Conservation (phyloP, 164 flowering plant genomes). For the Magnolia kwangsiensis region DNA sequence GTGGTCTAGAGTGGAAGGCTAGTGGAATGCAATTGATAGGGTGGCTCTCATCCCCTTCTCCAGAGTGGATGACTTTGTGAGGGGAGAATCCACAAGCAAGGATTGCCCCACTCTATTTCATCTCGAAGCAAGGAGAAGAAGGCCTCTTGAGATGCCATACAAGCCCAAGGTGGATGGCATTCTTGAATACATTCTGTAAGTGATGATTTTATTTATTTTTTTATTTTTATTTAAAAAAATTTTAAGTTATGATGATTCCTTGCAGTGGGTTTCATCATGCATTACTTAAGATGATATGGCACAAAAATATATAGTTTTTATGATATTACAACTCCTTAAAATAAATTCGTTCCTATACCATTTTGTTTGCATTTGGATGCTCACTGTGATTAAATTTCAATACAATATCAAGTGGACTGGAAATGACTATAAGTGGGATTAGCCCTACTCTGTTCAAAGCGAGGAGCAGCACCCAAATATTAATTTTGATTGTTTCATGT, state of each 20-base stretch:
- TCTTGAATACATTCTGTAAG: conserved; percentile 94
- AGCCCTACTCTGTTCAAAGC: no score
- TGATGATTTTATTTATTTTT: not conserved
- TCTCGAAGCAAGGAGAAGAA: conserved; percentile 85
- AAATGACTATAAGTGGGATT: no score
- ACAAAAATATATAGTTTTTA: not conserved
- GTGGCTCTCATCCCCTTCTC: conserved; percentile 85
- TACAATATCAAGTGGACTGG: no score
- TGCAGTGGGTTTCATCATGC: not conserved
- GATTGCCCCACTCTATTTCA: conserved; percentile 95
- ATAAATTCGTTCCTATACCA: no score
- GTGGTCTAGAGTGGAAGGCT: conserved; percentile 95
- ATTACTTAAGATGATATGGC: not conserved
- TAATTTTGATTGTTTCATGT: no score
- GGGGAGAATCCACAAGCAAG: conserved; percentile 78
- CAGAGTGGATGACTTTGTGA: conserved; percentile 89
- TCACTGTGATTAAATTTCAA: no score
- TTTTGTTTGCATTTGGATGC: no score
- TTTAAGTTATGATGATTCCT: not conserved
- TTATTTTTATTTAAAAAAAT: not conserved
- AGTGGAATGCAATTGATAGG: conserved; percentile 79
- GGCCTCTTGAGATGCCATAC: conserved; percentile 43
- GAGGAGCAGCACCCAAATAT: no score
- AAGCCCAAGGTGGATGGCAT: conserved; percentile 94
- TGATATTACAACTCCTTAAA: no score